phyloP scores from a whole-genome alignment of 202 grass and related monocot genomes.

The Bolboschoenoplectus hybrid region DNA sequence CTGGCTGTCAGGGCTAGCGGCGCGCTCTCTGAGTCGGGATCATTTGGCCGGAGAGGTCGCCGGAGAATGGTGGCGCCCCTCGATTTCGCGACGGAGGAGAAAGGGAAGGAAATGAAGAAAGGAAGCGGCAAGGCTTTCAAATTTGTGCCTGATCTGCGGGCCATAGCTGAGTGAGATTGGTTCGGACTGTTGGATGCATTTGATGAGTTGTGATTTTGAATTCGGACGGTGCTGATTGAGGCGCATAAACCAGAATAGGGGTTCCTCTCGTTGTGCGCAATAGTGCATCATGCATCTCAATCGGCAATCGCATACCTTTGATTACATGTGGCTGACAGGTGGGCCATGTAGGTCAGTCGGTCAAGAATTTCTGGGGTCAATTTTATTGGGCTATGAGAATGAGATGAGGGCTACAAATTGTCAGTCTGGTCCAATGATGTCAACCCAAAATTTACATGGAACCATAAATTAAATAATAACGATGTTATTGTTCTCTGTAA shows the following conservation, averaged over 20 bases:
- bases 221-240: conserved; percentile 19
- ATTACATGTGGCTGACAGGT: not conserved
- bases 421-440: not conserved
- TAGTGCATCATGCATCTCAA: not conserved
- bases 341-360: not conserved
- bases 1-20: conserved; percentile 67
- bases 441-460: not conserved
- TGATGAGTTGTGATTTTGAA: conserved; percentile 6
- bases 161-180: conserved; percentile 62
- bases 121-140: not conserved
- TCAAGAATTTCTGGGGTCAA: not conserved
- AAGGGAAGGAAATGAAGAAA: not conserved
- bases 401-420: not conserved
- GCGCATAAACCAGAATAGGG: not conserved
- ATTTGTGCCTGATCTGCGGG: not conserved
- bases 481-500: not conserved
- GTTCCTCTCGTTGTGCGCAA: not conserved
- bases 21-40: conserved; percentile 50
- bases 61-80: conserved; percentile 43
- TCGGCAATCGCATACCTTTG: not conserved
- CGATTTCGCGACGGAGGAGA: conserved; percentile 49
- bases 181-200: not conserved
- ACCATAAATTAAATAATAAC: not conserved
- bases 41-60: conserved; percentile 34
- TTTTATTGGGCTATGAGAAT: conserved; percentile 17